Conservation (phyloP, 2,329 filamentous ascomycete species). For the Venturia oleaginea region DNA sequence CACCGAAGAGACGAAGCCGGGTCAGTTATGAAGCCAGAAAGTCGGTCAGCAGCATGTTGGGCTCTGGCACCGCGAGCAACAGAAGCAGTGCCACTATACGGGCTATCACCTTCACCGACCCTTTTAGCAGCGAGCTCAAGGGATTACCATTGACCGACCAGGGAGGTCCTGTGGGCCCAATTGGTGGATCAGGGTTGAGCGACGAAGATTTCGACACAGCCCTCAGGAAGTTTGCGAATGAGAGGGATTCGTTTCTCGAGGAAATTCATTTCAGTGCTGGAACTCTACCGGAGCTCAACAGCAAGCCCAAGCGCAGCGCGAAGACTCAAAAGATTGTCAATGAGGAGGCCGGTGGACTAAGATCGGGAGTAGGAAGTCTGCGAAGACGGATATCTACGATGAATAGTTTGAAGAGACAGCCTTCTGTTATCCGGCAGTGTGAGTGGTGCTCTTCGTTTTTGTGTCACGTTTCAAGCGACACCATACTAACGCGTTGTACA, state of each 20-base stretch:
- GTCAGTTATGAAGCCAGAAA: constrained; percentile 40
- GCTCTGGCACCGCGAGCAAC: constrained; percentile 44
- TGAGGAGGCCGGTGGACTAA: constrained; percentile 48
- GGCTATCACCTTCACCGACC: constrained; percentile 24
- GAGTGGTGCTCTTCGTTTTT: constrained; percentile 30
- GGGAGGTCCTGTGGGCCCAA: constrained; percentile 15
- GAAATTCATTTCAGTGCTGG: constrained; percentile 85
- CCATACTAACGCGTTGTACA: constrained; percentile 23
- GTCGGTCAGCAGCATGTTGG: constrained; percentile 43
- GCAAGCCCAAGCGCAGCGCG: constrained; percentile 66
- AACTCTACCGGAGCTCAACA: constrained; percentile 42
- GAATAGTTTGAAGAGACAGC: constrained; percentile 86
- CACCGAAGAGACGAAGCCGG: constrained; percentile 16
- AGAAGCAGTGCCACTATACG: constrained; percentile 57
- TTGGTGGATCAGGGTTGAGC: constrained; percentile 37
- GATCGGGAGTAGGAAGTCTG: constrained; percentile 70
- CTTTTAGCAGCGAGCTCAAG: not conserved
- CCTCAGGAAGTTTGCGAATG: constrained; percentile 87
- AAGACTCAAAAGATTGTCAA: constrained; percentile 73
- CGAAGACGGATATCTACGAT: constrained; percentile 91
- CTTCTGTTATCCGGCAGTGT: constrained; percentile 66
- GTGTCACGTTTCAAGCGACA: constrained; percentile 2
- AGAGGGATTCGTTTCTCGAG: constrained; percentile 86
- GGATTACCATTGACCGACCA: constrained; percentile 2
- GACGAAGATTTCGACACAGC: constrained; percentile 94